These are phyloP conservation scores for Gracilaria caudata DNA, from an alignment of 23 red algal genomes.

Conservation along the genomic window DNA sequence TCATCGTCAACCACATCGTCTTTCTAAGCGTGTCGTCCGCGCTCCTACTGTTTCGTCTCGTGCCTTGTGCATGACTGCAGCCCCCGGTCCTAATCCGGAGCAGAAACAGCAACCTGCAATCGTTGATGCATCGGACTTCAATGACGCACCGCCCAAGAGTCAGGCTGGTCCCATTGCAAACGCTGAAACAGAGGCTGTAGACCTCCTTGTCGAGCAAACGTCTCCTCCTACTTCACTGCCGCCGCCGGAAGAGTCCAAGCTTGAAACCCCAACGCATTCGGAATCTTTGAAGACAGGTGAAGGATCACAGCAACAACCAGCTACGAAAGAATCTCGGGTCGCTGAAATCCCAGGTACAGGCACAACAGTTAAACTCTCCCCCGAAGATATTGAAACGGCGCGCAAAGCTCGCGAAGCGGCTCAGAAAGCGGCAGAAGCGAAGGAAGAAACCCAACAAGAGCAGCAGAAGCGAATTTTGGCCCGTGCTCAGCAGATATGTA, in stretches of 20 bases:
- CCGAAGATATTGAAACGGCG: constrained; percentile 17
- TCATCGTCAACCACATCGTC: neutral
- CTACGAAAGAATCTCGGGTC: too few species aligned
- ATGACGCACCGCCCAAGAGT: neutral
- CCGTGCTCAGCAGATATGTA: constrained; percentile 27
- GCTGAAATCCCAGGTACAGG: neutral
- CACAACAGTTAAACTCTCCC: neutral
- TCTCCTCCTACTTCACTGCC: neutral
- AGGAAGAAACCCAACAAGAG: neutral
- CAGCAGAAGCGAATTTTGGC: constrained; percentile 24
- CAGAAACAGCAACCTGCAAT: neutral
- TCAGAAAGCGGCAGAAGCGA: constrained; percentile 1
- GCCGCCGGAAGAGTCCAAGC: neutral
- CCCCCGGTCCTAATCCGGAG: neutral
- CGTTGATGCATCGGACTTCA: constrained; percentile 11
- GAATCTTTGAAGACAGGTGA: neutral
- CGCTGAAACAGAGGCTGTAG: neutral
- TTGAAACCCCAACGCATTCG: neutral
- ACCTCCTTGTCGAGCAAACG: neutral
- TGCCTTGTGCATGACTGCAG: neutral
- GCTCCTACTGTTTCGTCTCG: neutral
- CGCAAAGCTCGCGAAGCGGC: constrained; percentile 31
- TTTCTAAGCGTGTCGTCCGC: neutral
- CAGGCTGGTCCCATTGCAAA: neutral
- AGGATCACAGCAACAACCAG: neutral